Percentiles rank a stretch among this genome's conserved stretches.
phyloP scores from a whole-genome alignment of 139 green algal species.

The Choricystis sp. region DNA sequence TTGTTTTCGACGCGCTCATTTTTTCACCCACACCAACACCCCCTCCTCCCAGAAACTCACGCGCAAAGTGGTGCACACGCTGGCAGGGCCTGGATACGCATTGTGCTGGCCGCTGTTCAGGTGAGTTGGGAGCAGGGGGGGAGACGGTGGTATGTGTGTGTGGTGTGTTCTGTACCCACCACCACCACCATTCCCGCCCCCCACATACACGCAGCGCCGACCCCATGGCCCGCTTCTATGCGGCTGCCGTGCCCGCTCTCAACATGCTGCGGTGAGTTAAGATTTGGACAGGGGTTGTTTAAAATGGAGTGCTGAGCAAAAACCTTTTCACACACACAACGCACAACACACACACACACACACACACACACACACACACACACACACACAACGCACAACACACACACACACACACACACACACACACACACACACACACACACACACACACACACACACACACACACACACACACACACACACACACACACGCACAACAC shows the following conservation, averaged over 20 bases:
- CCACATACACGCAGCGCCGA: slow-evolving; percentile 18
- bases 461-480: no score
- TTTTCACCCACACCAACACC: background rate
- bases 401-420: no score
- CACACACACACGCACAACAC: no score
- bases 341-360: no score
- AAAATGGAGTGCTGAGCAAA: background rate
- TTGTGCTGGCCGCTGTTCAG: slow-evolving; percentile 80
- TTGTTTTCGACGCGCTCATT: background rate
- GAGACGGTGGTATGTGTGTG: no score
- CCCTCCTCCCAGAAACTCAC: slow-evolving; percentile 48
- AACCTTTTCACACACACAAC: no score
- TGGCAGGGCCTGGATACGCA: slow-evolving; percentile 65
- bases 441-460: no score
- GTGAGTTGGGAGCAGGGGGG: slow-evolving; percentile 15
- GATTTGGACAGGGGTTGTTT: background rate
- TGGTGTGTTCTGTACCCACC: no score
- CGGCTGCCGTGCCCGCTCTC: slow-evolving; percentile 40
- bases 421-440: no score
- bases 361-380: no score
- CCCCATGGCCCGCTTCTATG: slow-evolving; percentile 31
- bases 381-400: no score
- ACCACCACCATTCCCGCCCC: no score
- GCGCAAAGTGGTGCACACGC: slow-evolving; percentile 87
- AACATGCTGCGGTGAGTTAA: slow-evolving; percentile 35